Percentiles rank a stretch among this genome's conserved stretches.
These are phyloP conservation scores for Colletotrichum trifolii DNA, from an alignment of 2,329 filamentous ascomycete species.

Conservation along the genomic window DNA sequence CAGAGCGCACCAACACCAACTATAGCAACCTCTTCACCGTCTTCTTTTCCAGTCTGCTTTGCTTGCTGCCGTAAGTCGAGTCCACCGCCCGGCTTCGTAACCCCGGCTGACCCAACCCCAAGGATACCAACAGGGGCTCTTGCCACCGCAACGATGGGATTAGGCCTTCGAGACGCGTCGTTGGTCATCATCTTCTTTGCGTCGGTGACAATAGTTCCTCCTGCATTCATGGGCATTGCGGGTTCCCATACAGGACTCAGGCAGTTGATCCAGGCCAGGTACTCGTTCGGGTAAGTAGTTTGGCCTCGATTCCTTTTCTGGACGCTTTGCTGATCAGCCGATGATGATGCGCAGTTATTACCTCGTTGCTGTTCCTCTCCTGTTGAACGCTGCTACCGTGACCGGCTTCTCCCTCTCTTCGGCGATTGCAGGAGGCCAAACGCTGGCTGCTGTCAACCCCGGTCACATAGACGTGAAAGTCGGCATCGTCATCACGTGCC, in stretches of 20 bases:
- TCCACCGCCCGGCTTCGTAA: neutral
- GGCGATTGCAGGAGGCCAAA: conserved; percentile 66
- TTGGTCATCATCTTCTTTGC: conserved; percentile 70
- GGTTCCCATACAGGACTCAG: conserved; percentile 68
- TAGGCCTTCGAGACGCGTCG: conserved; percentile 65
- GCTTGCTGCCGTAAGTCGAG: conserved; percentile 64
- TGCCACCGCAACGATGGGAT: conserved; percentile 63
- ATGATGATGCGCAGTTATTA: conserved; percentile 50
- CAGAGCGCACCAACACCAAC: conserved; percentile 63
- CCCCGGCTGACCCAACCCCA: conserved; percentile 5
- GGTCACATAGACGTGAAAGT: conserved; percentile 60
- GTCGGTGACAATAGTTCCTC: conserved; percentile 62
- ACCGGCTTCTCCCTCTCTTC: conserved; percentile 68
- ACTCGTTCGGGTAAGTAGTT: conserved; percentile 62
- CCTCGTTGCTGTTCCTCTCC: conserved; percentile 60
- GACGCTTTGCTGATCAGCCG: neutral
- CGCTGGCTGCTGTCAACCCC: conserved; percentile 59
- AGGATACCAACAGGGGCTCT: conserved; percentile 69
- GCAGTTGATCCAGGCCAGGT: conserved; percentile 70
- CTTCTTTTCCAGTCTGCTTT: conserved; percentile 68
- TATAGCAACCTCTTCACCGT: conserved; percentile 69
- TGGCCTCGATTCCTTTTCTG: too few species aligned
- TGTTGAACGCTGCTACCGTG: conserved; percentile 67
- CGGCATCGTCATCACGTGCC: conserved; percentile 66
- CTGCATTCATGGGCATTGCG: conserved; percentile 65